Evolutionary conservation across 164 flowering plant genomes (phyloP), one percentile per base, ranked within the genome.

Genomic region (Dillenia suffruticosa): DNA sequence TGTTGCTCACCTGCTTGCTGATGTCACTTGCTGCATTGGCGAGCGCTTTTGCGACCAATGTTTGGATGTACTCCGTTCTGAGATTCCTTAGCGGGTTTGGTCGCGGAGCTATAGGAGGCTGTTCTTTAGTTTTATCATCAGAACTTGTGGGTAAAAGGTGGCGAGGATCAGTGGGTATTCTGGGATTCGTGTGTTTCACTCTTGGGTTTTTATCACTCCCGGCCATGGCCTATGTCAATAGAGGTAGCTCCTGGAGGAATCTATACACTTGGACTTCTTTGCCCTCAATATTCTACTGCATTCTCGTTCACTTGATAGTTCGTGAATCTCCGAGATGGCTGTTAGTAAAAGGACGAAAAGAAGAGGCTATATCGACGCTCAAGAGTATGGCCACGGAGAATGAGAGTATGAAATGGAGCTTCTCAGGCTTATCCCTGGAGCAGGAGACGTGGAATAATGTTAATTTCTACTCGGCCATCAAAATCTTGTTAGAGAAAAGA

Each of bases 301-400:
- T 74, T 0, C 0, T 77, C 4, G 64, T 83, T 8, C 70, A 65
- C 12, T 67, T 82, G 16, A 54, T 70, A 0, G 84, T 82, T 9
- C 59, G 46, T 6, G 96, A 93, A 62, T 93, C 98, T 5, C 96
- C 97, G 0, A 69, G 89, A 49, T 88, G 97, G 95, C 86, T 90
- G 4, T 73, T 80, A 12, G 62, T 79, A 7, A 66, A 61, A 61
- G 96, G 96, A 0, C 69, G 77, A 0, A 66, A 68, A 48, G 82
- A 77, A 46, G 90, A 86, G 54, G 92, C 90, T 0, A 47, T 82
- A 1, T 59, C 68, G 2, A 76, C 74, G 0, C 66, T 90, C 8
- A 77, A 59, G 60, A 70, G 58, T 2, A 59, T 85, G 0, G 73
- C 75, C 7, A 5, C 74, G 0, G 51, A 9, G 13, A 55, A 44